These are phyloP conservation scores for Aspergillus saccharolyticus DNA, from an alignment of 495 filamentous ascomycete genomes.

Conservation along the genomic window DNA sequence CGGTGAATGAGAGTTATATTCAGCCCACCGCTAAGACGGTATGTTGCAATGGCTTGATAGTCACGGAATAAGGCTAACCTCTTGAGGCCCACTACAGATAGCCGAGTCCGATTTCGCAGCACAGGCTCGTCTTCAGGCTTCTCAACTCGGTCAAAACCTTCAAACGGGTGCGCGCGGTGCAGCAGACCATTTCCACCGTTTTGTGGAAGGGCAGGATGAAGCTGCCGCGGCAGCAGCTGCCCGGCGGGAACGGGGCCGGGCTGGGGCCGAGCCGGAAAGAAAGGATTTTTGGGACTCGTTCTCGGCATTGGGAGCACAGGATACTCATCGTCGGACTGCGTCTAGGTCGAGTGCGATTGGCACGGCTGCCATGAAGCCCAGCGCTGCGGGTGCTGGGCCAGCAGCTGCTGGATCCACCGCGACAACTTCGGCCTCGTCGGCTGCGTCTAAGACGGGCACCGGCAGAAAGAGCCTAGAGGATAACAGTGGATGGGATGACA, in stretches of 20 bases:
- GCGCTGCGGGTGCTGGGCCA: conserved; percentile 14
- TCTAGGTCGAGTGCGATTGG: conserved; percentile 54
- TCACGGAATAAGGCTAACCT: neutral
- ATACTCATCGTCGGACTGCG: conserved; percentile 32
- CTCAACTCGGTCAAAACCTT: conserved; percentile 57
- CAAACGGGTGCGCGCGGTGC: conserved; percentile 65
- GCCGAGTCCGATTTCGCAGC: conserved; percentile 83
- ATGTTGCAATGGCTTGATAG: conserved; percentile 16
- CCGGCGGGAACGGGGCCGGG: conserved; percentile 20
- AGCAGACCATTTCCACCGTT: conserved; percentile 70
- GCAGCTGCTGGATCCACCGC: conserved; percentile 20
- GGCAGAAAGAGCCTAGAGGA: conserved; percentile 31
- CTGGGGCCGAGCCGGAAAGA: conserved; percentile 55
- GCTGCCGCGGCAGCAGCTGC: conserved; percentile 10
- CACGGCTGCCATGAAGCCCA: conserved; percentile 65
- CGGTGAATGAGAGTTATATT: conserved; percentile 80
- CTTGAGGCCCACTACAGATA: conserved; percentile 43
- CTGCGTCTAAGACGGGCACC: conserved; percentile 24
- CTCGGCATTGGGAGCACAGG: conserved; percentile 51
- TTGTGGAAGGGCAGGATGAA: conserved; percentile 65
- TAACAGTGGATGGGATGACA: conserved; percentile 60
- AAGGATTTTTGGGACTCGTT: conserved; percentile 90
- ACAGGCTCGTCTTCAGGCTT: conserved; percentile 69
- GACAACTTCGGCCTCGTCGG: conserved; percentile 34
- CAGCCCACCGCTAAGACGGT: conserved; percentile 87